phyloP scores from a whole-genome alignment of 352 stramenopile species.

The Phytophthora sojae region DNA sequence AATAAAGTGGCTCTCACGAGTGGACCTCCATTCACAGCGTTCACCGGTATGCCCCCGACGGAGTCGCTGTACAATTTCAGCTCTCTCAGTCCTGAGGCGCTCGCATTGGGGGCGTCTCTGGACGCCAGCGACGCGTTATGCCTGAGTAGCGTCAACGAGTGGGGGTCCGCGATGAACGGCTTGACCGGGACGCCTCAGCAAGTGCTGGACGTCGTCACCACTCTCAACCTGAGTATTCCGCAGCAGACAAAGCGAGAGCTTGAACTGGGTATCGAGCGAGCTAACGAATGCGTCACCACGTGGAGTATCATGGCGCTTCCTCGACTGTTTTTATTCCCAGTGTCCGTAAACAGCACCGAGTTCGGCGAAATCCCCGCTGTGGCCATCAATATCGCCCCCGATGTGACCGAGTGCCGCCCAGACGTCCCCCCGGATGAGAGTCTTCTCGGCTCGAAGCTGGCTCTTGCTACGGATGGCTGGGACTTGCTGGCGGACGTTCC shows the following conservation, averaged over 20 bases:
- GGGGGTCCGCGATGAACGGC: constrained; percentile 27
- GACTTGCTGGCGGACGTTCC: constrained; percentile 35
- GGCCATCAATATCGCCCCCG: constrained; percentile 32
- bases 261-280: constrained; percentile 20
- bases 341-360: constrained; percentile 13
- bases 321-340: constrained; percentile 33
- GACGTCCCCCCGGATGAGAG: constrained; percentile 16
- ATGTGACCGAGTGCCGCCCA: constrained; percentile 21
- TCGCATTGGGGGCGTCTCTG: constrained; percentile 19
- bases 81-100: constrained; percentile 18
- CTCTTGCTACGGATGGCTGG: constrained; percentile 15
- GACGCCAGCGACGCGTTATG: constrained; percentile 26
- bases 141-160: constrained; percentile 30
- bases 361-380: constrained; percentile 29
- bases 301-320: constrained; percentile 36
- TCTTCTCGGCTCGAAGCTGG: constrained; percentile 21
- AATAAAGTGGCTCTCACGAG: constrained; percentile 22
- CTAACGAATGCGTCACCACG: constrained; percentile 22
- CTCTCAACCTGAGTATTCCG: constrained; percentile 28
- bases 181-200: constrained; percentile 25
- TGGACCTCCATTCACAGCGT: constrained; percentile 27
- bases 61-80: constrained; percentile 31
- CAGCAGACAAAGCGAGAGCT: constrained; percentile 27
- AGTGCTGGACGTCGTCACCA: constrained; percentile 24
- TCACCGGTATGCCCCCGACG: constrained; percentile 17